phyloP scores from a whole-genome alignment of 2,329 filamentous ascomycete genomes.

The Trichoderma sp. region DNA sequence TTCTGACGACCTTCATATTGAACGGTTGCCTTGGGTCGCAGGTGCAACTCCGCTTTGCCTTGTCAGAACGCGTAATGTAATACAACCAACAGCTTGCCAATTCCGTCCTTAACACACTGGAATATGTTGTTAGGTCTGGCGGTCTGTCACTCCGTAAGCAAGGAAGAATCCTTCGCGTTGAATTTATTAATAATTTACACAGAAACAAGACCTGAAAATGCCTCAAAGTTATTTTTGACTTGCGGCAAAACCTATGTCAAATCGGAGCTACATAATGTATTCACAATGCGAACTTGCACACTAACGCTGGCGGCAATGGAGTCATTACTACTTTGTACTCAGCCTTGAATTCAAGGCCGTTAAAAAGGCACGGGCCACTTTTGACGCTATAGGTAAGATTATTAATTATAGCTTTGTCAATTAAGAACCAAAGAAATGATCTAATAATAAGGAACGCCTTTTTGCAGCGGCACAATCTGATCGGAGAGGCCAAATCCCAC shows the following conservation, averaged over 20 bases:
- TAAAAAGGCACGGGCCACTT: not conserved
- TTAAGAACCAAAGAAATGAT: not conserved
- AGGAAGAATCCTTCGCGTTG: not conserved
- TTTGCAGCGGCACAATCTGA: not conserved
- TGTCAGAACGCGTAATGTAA: not conserved
- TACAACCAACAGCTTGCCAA: not conserved
- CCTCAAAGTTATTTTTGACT: not conserved
- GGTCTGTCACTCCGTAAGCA: not conserved
- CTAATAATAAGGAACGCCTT: not conserved
- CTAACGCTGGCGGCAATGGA: not conserved
- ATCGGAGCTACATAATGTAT: not conserved
- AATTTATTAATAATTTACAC: not conserved
- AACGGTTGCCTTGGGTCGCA: not conserved
- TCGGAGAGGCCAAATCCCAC: not conserved
- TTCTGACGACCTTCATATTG: not conserved
- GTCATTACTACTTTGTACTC: not conserved
- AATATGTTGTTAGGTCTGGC: not conserved
- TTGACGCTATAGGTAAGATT: not conserved
- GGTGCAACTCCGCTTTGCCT: not conserved
- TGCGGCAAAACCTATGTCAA: not conserved
- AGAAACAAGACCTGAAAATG: not conserved
- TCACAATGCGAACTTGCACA: not conserved
- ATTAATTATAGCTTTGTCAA: not conserved
- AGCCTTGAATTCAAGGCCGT: not conserved
- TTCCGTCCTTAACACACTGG: not conserved